Evolutionary conservation across 1,284 basidiomycete species (phyloP).

Genomic region (Pisolithus thermaeus): DNA sequence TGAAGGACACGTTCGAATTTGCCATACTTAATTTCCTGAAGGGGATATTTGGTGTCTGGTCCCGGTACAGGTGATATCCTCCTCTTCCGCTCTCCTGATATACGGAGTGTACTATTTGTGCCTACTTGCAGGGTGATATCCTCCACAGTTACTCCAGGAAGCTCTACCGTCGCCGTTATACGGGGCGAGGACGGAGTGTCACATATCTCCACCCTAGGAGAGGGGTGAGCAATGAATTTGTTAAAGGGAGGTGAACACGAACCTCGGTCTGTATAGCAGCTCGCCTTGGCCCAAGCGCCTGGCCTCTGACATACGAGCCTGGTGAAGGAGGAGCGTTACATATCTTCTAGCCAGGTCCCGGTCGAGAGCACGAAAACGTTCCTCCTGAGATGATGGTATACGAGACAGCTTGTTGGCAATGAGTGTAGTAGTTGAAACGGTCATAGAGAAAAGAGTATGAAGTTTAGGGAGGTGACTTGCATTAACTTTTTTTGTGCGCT

Average conservation of each 20-base stretch:
- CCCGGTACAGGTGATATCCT: constrained; percentile 17
- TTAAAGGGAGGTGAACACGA: constrained; percentile 8
- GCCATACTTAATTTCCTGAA: constrained; percentile 29
- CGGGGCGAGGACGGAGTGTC: constrained; percentile 27
- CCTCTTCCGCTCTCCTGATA: constrained; percentile 23
- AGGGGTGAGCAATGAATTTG: constrained; percentile 7
- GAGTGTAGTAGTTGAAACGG: constrained; percentile 11
- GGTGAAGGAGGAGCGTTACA: constrained; percentile 19
- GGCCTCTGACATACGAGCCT: constrained; percentile 20
- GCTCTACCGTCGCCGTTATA: constrained; percentile 24
- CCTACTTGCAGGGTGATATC: constrained; percentile 27
- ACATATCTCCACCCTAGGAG: constrained; percentile 24
- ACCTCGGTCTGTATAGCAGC: constrained; percentile 31
- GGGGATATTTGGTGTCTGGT: constrained; percentile 11
- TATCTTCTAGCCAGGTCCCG: constrained; percentile 29
- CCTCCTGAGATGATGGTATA: constrained; percentile 16
- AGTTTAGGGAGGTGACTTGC: not conserved
- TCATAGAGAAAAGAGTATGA: constrained; percentile 15
- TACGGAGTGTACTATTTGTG: constrained; percentile 16
- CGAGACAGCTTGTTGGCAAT: constrained; percentile 25
- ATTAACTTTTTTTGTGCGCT: too few species aligned
- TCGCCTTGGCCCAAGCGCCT: constrained; percentile 22
- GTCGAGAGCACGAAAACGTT: constrained; percentile 29
- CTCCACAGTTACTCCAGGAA: constrained; percentile 29
- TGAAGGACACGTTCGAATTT: constrained; percentile 24